Evolutionary conservation across 2,329 filamentous ascomycete genomes (phyloP).

Genomic region (Aspergillus phoenicis): DNA sequence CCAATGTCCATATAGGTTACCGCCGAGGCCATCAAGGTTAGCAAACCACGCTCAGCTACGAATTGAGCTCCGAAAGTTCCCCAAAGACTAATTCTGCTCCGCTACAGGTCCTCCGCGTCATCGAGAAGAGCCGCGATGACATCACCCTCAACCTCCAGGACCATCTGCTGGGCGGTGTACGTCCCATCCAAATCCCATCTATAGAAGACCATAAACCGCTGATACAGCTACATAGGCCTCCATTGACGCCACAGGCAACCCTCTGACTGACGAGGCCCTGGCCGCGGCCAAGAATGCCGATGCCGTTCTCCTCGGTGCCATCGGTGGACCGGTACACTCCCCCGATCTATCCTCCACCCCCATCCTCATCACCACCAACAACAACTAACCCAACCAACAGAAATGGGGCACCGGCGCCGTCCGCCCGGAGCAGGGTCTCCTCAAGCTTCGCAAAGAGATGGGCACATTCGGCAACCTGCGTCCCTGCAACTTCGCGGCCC

Average conservation of each 20-base stretch:
- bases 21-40: constrained; percentile 81
- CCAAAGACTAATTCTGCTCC: not conserved
- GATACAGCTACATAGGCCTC: constrained; percentile 64
- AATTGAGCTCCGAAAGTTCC: not conserved
- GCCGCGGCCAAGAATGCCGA: constrained; percentile 80
- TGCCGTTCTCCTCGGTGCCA: constrained; percentile 88
- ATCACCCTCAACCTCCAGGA: constrained; percentile 87
- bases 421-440: constrained; percentile 88
- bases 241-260: constrained; percentile 76
- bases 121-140: constrained; percentile 71
- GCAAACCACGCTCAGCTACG: not conserved
- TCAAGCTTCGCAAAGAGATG: constrained; percentile 90
- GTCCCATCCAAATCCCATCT: constrained; percentile 42
- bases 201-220: not conserved
- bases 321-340: constrained; percentile 75
- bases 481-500: constrained; percentile 92
- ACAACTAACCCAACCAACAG: constrained; percentile 33
- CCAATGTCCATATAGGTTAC: constrained; percentile 62
- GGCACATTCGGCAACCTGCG: constrained; percentile 92
- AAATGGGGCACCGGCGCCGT: constrained; percentile 91
- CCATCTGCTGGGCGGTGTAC: constrained; percentile 87
- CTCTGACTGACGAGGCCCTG: constrained; percentile 82
- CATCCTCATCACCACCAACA: not conserved
- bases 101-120: constrained; percentile 70
- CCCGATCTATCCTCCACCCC: not conserved